phyloP scores from a whole-genome alignment of 2,329 filamentous ascomycete species.

The Ceratocystis ficicola region DNA sequence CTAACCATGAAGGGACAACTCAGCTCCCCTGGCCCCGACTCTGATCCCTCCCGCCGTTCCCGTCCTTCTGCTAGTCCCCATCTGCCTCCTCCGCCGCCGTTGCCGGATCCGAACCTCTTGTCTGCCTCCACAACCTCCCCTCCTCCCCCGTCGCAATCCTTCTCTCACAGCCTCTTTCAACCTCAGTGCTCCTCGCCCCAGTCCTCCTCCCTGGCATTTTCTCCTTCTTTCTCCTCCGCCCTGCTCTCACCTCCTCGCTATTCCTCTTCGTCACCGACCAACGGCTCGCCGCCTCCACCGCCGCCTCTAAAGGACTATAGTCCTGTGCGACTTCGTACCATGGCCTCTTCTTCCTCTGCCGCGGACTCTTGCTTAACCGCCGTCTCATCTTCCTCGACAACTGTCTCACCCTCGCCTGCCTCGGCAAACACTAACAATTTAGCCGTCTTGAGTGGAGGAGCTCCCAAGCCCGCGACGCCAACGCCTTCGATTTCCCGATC shows the following conservation, averaged over 20 bases:
- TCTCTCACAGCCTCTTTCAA: not conserved
- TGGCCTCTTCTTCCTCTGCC: slow-evolving; percentile 11
- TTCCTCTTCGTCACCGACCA: not conserved
- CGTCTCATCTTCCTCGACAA: slow-evolving; percentile 4
- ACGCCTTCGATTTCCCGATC: not conserved
- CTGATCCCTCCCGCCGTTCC: not conserved
- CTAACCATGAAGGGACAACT: slow-evolving; percentile 1
- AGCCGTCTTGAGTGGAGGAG: not conserved
- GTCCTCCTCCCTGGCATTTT: not conserved
- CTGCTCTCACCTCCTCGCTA: not conserved
- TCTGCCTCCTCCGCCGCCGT: not conserved
- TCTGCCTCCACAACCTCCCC: not conserved
- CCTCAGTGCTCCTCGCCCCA: not conserved
- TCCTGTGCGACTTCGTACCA: not conserved
- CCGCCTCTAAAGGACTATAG: not conserved
- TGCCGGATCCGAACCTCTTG: not conserved
- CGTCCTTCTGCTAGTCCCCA: not conserved
- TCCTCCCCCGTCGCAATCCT: not conserved
- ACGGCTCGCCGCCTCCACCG: not conserved
- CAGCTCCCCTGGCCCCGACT: not conserved
- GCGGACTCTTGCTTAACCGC: slow-evolving; percentile 4
- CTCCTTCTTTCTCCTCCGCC: not conserved
- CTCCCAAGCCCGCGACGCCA: not conserved
- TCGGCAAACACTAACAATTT: not conserved
- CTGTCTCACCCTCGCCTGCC: not conserved